phyloP scores from a whole-genome alignment of 441 rosid species.

The Corymbia citriodora region DNA sequence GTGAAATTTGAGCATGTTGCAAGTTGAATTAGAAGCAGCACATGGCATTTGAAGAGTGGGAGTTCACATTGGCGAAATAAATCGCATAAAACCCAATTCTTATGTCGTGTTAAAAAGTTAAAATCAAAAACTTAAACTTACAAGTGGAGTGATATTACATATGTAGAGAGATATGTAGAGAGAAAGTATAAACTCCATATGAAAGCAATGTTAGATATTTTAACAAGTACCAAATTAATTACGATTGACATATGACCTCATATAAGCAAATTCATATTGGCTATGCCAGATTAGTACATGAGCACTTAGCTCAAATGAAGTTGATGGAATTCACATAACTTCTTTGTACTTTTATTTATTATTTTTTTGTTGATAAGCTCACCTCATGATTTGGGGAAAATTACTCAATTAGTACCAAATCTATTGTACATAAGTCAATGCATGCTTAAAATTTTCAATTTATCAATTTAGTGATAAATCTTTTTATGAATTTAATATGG shows the following conservation, averaged over 20 bases:
- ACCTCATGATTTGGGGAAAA: background rate
- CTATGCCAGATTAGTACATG: rapidly evolving
- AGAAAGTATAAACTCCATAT: too few species aligned
- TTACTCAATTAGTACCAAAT: rapidly evolving
- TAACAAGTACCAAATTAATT: too few species aligned
- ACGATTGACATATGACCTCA: background rate
- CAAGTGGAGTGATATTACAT: background rate
- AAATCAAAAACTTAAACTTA: background rate
- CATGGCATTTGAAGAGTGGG: rapidly evolving
- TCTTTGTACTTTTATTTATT: background rate
- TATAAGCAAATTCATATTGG: background rate
- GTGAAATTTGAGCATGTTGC: rapidly evolving
- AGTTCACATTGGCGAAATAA: background rate
- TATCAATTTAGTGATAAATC: rapidly evolving
- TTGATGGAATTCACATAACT: background rate
- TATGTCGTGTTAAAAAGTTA: rapidly evolving
- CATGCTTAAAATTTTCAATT: rapidly evolving
- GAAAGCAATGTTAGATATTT: background rate
- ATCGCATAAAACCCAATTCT: rapidly evolving
- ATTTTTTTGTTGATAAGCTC: background rate
- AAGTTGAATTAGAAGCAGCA: rapidly evolving
- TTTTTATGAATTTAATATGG: background rate
- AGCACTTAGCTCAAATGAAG: background rate
- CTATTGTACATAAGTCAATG: rapidly evolving
- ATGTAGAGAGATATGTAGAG: too few species aligned